Evolutionary conservation across 495 filamentous ascomycete species (phyloP).

Genomic region (Aspergillus saccharolyticus): DNA sequence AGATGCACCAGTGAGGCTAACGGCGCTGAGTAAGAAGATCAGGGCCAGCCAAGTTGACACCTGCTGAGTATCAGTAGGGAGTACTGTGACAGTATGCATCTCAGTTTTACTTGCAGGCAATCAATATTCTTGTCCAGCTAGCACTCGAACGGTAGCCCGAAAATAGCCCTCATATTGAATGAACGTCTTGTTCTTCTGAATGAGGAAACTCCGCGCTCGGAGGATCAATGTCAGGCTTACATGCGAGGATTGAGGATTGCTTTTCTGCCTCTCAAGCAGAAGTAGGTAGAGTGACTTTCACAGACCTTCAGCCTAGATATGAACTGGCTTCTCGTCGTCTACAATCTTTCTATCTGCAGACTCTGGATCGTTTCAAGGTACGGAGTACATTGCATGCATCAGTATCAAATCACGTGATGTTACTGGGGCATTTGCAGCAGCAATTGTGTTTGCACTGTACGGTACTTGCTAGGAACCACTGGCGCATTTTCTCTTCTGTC

Average conservation of each 20-base stretch:
- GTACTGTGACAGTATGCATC: too few relatives aligned
- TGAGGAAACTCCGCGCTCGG: background rate
- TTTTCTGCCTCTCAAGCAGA: background rate
- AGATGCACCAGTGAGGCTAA: background rate
- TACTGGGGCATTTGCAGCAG: background rate
- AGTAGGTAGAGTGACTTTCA: background rate
- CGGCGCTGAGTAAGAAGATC: background rate
- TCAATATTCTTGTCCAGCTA: too few relatives aligned
- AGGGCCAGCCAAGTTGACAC: background rate
- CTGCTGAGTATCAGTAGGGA: too few relatives aligned
- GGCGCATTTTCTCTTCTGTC: conserved; percentile 9
- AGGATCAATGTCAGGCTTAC: background rate
- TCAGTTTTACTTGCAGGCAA: too few relatives aligned
- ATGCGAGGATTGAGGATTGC: background rate
- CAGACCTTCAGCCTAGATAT: too few relatives aligned
- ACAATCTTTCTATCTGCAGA: too few relatives aligned
- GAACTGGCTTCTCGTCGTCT: too few relatives aligned
- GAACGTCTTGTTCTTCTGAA: background rate
- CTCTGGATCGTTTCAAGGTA: too few relatives aligned
- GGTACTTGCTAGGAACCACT: background rate
- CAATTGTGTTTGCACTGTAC: background rate
- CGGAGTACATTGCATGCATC: background rate
- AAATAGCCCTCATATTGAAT: background rate
- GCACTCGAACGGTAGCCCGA: background rate
- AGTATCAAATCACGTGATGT: background rate